Base-by-base conservation (phyloP, 495 filamentous ascomycete species). In the Oleoguttula mirabilis region DNA sequence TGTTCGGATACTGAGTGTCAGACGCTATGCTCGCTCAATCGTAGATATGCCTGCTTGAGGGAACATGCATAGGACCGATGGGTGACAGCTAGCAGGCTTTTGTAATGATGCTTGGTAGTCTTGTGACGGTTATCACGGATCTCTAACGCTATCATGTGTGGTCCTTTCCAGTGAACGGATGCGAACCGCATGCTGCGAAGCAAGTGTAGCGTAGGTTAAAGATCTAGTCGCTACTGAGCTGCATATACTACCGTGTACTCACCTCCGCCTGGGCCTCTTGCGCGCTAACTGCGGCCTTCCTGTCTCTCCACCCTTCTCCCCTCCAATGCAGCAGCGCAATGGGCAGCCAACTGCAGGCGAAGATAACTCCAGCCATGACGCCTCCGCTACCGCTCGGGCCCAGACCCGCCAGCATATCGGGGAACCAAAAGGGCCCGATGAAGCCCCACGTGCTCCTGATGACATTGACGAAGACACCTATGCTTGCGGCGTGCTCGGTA, bases 381-480 rank as follows among this genome's bases (percentile, higher is more conserved):
- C 36, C 36, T 8, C 36, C 36, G 15, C 36, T 39, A 12, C 36
- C 36, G 6, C 8, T 5, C 11, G 8, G 8, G 10, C 36, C 21
- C 6, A 39, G 8, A 39, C 15, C 21, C 16, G 16, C 21, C 5
- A 39, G 36, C 36, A 39, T 39, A 12, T 39, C 21, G 6, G 36
- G 36, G 15, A 39, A 39, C 36, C 36, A 39, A 23, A 41, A 41
- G 5, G 21, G 22, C 16, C 71, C 71, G 45, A 76, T 66, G 51
- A 76, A 76, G 0, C 70, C 69, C 70, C 69, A 75, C 17, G 60
- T 66, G 39, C 68, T 65, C 7, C 71, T 55, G 21, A 75, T 60
- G 41, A 75, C 67, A 0, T 62, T 74, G 35, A 76, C 68, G 39
- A 74, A 74, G 3, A 77, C 72, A 22, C 73, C 73, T 3, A 75